Percentiles rank a stretch among this genome's conserved stretches.
phyloP scores from a whole-genome alignment of 768 basidiomycete species.

The Agaricus subrufescens region DNA sequence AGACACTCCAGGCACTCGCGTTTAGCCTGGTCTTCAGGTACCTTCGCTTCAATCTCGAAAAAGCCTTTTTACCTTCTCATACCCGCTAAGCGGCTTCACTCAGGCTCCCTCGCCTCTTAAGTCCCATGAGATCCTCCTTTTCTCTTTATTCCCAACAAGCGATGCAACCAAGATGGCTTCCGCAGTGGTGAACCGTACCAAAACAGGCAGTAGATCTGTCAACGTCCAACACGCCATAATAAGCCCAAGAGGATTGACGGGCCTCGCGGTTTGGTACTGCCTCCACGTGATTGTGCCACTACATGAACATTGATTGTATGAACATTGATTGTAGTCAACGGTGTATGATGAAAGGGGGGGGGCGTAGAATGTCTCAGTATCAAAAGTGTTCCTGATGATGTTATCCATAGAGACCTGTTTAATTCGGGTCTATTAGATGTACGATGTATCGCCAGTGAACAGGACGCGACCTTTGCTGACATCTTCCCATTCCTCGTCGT shows the following conservation, averaged over 20 bases:
- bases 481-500: slow-evolving; percentile 48
- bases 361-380: slow-evolving; percentile 62
- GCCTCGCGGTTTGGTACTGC: slow-evolving; percentile 57
- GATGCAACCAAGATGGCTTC: slow-evolving; percentile 72
- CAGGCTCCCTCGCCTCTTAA: slow-evolving; percentile 62
- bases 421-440: slow-evolving; percentile 17
- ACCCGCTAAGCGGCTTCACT: too few species aligned
- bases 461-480: slow-evolving; percentile 44
- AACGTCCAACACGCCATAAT: background rate
- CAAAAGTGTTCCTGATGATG: slow-evolving; percentile 79
- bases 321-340: slow-evolving; percentile 58
- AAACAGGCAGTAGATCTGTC: slow-evolving; percentile 51
- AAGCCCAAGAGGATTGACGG: background rate
- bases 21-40: slow-evolving; percentile 73
- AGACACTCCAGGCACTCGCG: slow-evolving; percentile 73
- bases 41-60: slow-evolving; percentile 43
- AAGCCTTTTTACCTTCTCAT: too few species aligned
- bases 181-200: slow-evolving; percentile 65
- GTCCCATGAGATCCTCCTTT: slow-evolving; percentile 53
- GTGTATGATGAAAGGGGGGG: slow-evolving; percentile 53
- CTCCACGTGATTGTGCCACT: slow-evolving; percentile 63
- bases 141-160: slow-evolving; percentile 69
- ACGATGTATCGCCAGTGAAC: background rate
- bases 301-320: slow-evolving; percentile 71
- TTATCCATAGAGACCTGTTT: slow-evolving; percentile 55